These are phyloP conservation scores for Pascua guehoae DNA, from an alignment of 1,284 basidiomycete genomes.

Conservation along the genomic window DNA sequence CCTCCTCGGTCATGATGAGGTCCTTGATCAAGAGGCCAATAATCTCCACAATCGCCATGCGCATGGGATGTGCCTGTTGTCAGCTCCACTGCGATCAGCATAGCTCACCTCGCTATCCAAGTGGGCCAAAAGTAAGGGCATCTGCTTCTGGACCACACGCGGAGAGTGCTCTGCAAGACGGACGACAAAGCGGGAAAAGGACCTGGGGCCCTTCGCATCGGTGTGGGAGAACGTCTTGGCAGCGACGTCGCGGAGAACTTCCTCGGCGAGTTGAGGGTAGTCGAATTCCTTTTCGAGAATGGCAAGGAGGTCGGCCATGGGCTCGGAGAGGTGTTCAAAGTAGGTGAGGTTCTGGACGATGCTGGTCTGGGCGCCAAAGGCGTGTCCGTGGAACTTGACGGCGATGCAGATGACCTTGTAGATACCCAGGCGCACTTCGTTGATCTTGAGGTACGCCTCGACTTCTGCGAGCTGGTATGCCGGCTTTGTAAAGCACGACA, in stretches of 20 bases:
- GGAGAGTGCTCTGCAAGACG: constrained; percentile 79
- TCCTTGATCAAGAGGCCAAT: constrained; percentile 77
- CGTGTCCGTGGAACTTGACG: constrained; percentile 86
- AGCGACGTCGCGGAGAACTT: constrained; percentile 62
- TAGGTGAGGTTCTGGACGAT: constrained; percentile 92
- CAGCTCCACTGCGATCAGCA: neutral
- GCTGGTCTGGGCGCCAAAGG: constrained; percentile 76
- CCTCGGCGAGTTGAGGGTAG: constrained; percentile 82
- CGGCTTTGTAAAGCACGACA: constrained; percentile 77
- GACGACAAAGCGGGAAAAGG: constrained; percentile 81
- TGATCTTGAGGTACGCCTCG: constrained; percentile 80
- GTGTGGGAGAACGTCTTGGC: constrained; percentile 40
- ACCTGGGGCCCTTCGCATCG: constrained; percentile 82
- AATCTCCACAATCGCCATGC: constrained; percentile 84
- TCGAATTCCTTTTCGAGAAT: constrained; percentile 83
- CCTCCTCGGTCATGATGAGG: constrained; percentile 61
- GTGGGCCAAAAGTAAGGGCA: constrained; percentile 76
- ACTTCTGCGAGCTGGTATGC: constrained; percentile 82
- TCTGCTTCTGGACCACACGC: constrained; percentile 81
- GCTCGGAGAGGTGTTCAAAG: constrained; percentile 89
- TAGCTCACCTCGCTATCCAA: constrained; percentile 80
- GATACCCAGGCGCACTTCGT: constrained; percentile 66
- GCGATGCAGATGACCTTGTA: constrained; percentile 88
- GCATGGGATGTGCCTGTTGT: constrained; percentile 84
- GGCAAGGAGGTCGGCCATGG: constrained; percentile 85